These are phyloP conservation scores for Aspergillus wentii DNA, from an alignment of 495 filamentous ascomycete genomes.

Conservation along the genomic window DNA sequence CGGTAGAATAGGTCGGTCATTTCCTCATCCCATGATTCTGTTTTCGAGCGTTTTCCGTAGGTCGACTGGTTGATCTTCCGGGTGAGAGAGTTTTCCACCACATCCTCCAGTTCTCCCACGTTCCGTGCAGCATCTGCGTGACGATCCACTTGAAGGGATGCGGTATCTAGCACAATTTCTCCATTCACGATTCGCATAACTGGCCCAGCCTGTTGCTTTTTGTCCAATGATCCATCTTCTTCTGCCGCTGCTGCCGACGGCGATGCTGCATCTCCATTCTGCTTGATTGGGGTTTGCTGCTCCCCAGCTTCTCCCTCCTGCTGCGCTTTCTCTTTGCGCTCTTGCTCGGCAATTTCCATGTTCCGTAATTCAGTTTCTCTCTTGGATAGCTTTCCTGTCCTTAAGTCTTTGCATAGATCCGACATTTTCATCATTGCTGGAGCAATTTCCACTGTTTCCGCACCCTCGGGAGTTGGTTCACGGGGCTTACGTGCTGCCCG, in stretches of 20 bases:
- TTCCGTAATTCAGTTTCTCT: conserved; percentile 54
- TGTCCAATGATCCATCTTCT: conserved; percentile 13
- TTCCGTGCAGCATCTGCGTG: conserved; percentile 61
- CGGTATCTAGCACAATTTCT: conserved; percentile 72
- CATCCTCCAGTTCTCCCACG: conserved; percentile 52
- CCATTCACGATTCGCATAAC: conserved; percentile 75
- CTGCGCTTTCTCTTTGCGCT: conserved; percentile 39
- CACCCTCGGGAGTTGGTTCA: conserved; percentile 68
- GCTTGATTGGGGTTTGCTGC: conserved; percentile 23
- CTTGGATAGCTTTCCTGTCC: conserved; percentile 76
- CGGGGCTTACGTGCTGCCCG: conserved; percentile 36
- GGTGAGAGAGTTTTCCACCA: conserved; percentile 80
- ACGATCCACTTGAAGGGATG: conserved; percentile 74
- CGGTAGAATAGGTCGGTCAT: conserved; percentile 82
- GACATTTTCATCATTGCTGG: conserved; percentile 70
- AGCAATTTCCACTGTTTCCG: conserved; percentile 67
- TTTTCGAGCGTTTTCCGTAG: conserved; percentile 65
- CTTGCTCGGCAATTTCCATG: conserved; percentile 48
- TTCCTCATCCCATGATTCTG: conserved; percentile 70
- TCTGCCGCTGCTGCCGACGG: conserved; percentile 11
- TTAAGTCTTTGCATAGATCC: conserved; percentile 71
- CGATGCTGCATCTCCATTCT: conserved; percentile 21
- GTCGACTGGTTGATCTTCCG: conserved; percentile 67
- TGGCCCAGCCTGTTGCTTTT: conserved; percentile 36
- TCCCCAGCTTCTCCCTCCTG: conserved; percentile 25